Percentiles rank a stretch among this genome's conserved stretches.
phyloP scores from a whole-genome alignment of 129 eudicot genomes.

The Helianthus tuberosus region DNA sequence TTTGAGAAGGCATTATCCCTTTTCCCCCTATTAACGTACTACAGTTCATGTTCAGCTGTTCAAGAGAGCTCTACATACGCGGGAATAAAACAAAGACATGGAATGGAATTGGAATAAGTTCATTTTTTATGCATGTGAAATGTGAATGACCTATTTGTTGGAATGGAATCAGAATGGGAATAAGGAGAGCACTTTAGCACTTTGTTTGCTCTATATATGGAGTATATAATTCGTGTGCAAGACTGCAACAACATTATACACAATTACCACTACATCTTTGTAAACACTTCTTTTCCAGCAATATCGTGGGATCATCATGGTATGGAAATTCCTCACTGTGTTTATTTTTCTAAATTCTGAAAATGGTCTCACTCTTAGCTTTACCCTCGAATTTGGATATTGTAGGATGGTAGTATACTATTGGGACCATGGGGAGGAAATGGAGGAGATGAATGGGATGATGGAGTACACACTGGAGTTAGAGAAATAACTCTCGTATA shows the following conservation, averaged over 20 bases:
- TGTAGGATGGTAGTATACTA: constrained; percentile 27
- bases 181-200: neutral
- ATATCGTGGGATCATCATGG: constrained; percentile 41
- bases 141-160: neutral
- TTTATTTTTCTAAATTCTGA: neutral
- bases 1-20: neutral
- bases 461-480: constrained; percentile 51
- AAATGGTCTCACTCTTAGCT: neutral
- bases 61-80: neutral
- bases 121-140: constrained; percentile 12
- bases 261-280: neutral
- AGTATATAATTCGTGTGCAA: neutral
- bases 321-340: neutral
- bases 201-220: neutral
- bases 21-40: neutral
- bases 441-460: constrained; percentile 69
- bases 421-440: constrained; percentile 76
- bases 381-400: neutral
- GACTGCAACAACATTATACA: neutral
- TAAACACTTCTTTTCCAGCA: neutral
- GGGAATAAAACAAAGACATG: neutral
- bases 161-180: constrained; percentile 1
- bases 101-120: neutral
- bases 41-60: neutral
- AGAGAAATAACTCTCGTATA: constrained; percentile 61